Percentiles rank a stretch among this genome's conserved stretches.
Evolutionary conservation across 2,329 filamentous ascomycete genomes (phyloP).

Genomic region (Allantophomopsis lycopodina): DNA sequence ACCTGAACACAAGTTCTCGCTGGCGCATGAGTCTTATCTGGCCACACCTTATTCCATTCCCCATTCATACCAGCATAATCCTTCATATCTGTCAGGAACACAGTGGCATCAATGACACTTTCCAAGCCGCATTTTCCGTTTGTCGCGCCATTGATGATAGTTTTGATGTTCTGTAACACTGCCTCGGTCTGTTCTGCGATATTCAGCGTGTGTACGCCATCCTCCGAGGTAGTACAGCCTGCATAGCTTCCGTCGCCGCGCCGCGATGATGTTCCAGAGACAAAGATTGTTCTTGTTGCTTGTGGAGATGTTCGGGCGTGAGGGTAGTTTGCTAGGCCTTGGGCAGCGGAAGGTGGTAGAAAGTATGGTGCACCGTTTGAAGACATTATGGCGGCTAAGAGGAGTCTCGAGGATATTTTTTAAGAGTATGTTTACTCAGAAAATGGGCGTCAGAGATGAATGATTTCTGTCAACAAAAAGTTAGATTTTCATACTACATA

Average conservation of each 20-base stretch:
- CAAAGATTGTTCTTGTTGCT: slow-evolving; percentile 14
- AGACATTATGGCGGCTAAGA: slow-evolving; percentile 1
- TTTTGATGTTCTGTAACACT: slow-evolving; percentile 19
- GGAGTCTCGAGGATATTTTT: too few relatives aligned
- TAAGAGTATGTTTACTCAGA: too few relatives aligned
- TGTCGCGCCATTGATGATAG: slow-evolving; percentile 17
- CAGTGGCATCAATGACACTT: slow-evolving; percentile 20
- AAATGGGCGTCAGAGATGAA: too few relatives aligned
- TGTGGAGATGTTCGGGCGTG: slow-evolving; percentile 17
- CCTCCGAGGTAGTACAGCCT: slow-evolving; percentile 13
- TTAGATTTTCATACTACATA: too few relatives aligned
- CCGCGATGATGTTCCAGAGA: slow-evolving; percentile 20
- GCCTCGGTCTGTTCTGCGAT: slow-evolving; percentile 19
- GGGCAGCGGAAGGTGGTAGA: slow-evolving; percentile 15
- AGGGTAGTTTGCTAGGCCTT: slow-evolving; percentile 22
- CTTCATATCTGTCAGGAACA: slow-evolving; percentile 19
- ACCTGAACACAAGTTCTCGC: slow-evolving; percentile 21
- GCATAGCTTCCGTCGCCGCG: slow-evolving; percentile 20
- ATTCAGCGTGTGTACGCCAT: slow-evolving; percentile 15
- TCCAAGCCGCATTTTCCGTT: slow-evolving; percentile 15
- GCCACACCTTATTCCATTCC: slow-evolving; percentile 22
- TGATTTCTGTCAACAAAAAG: too few relatives aligned
- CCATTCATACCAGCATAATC: slow-evolving; percentile 21
- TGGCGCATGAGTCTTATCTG: slow-evolving; percentile 17
- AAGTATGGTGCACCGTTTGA: slow-evolving; percentile 17